Base-by-base conservation (phyloP, 139 green algal genomes). In the Micractinium conductrix region DNA sequence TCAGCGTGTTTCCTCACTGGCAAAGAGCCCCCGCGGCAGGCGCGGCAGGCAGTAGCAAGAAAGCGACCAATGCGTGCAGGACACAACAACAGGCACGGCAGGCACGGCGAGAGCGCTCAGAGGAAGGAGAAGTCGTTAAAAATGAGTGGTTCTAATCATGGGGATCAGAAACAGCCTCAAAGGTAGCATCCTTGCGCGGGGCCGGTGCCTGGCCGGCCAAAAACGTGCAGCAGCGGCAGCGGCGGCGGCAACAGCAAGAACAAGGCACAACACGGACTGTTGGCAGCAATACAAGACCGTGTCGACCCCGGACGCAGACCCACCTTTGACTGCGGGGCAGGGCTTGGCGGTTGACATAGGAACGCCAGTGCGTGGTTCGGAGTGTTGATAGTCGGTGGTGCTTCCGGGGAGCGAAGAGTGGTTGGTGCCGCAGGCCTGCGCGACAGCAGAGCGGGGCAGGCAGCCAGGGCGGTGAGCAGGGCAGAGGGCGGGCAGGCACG, bases 81-180 rank as follows among this genome's bases (percentile, higher is more conserved):
- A 12, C 35, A 33, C 17, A 8, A n/a, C 19, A 2, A 10, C 5
- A 55, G 40, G 69, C 38, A 35, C 9, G 28, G 12, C 12, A 44
- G 7, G 14, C 4, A 8, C 9, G 69, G 28, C 9, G 8, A 33
- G 0, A 50, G 43, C 42, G 30, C 42, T 78, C 81, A 90, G 82
- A 83, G 86, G 86, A 90, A 90, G 65, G 74, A 87, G 86, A 87
- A 90, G 86, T 87, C 86, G 81, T 90, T 73, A 44, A 44, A 42
- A 35, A 83, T 74, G 53, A 74, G 68, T 69, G 55, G 48, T 44
- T 82, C 88, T 86, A 90, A 88, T 82, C 88, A 26, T 26, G 48
- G 43, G n/a, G 44, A 82, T 90, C 86, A 90, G 75, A 90, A 90
- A 90, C 86, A 90, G 86, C 86, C 86, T 90, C 86, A 90, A 88